These are phyloP conservation scores for Colletotrichum tropicicola DNA, from an alignment of 2,329 filamentous ascomycete species.

Conservation along the genomic window DNA sequence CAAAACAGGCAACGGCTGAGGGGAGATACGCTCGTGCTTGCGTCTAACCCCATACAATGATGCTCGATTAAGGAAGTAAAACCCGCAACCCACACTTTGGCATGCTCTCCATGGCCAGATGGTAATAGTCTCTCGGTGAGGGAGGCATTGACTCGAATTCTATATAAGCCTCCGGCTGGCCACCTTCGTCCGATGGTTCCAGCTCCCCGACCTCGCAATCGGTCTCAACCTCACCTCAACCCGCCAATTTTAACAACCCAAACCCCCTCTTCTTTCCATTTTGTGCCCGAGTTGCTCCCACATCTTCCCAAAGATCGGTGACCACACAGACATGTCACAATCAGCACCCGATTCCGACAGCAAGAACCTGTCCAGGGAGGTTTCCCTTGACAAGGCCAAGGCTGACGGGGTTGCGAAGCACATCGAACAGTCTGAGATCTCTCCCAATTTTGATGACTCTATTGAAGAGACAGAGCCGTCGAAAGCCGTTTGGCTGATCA, in stretches of 20 bases:
- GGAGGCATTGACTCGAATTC: not conserved
- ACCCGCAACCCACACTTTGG: conserved; percentile 4
- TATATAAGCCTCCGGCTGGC: not conserved
- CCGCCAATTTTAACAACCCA: not conserved
- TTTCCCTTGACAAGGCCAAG: conserved; percentile 9
- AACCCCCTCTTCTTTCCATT: not conserved
- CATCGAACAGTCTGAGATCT: conserved; percentile 35
- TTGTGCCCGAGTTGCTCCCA: not conserved
- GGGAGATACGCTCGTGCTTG: not conserved
- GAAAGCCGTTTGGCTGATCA: conserved; percentile 37
- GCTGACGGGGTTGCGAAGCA: not conserved
- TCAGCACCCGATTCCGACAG: not conserved
- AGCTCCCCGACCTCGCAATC: not conserved
- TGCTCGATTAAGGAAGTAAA: not conserved
- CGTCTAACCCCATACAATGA: not conserved
- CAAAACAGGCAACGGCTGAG: not conserved
- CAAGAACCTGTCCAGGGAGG: conserved; percentile 1
- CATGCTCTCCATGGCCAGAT: not conserved
- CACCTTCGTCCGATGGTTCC: conserved; percentile 4
- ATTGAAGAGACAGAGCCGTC: conserved; percentile 37
- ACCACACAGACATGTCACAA: not conserved
- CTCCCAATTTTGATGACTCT: conserved; percentile 34
- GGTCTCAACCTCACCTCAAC: not conserved
- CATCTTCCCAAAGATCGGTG: not conserved
- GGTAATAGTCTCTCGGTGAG: not conserved